Evolutionary conservation across 148 eudicot species (phyloP), one percentile per base, ranked within the genome.

Genomic region (Cornus kousa): DNA sequence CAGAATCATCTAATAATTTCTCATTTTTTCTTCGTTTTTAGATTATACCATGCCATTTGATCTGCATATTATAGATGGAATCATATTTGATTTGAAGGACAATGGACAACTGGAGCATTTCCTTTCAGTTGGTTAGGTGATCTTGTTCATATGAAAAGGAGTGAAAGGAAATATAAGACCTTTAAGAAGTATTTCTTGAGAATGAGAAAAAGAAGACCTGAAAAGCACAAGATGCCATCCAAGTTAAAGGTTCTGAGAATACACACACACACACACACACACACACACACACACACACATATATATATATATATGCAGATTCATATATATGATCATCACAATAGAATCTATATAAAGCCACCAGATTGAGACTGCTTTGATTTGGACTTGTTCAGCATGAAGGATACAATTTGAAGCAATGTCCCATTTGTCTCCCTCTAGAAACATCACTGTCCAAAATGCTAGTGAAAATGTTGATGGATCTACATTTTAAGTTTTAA

Each of bases 191-290:
- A 53, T 53, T 53, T 16, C 19, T 53, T 53, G 19, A 46, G 33
- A 72, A 24, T 16, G 64, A 50, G 62, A 4, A 72, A 72, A 48
- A 46, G 33, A 72, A 32, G 19, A 53, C 17, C 59, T 14, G 75
- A 72, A 72, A 72, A 59, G 64, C 48, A 72, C 75, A 50, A 24
- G 10, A 72, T 48, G 17, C 59, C 59, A 53, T 53, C 19, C 59
- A 53, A 53, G 59, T 53, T 53, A 14, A 35, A 53, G 59, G 19
- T 53, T 53, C 59, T 53, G 19, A 11, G 19, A 11, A 53, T 53
- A 11, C 3, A 11, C 17, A n/a, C n/a, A n/a, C n/a, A n/a, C n/a
- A n/a, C n/a, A n/a, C n/a, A n/a, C n/a, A n/a, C n/a, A n/a, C n/a
- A n/a, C n/a, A n/a, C n/a, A n/a, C n/a, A n/a, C n/a, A n/a, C n/a